A percentile compares a stretch with the other conserved stretches of the same genome.
Conservation (phyloP, 2,329 filamentous ascomycete species). For the Thelonectria blattea region DNA sequence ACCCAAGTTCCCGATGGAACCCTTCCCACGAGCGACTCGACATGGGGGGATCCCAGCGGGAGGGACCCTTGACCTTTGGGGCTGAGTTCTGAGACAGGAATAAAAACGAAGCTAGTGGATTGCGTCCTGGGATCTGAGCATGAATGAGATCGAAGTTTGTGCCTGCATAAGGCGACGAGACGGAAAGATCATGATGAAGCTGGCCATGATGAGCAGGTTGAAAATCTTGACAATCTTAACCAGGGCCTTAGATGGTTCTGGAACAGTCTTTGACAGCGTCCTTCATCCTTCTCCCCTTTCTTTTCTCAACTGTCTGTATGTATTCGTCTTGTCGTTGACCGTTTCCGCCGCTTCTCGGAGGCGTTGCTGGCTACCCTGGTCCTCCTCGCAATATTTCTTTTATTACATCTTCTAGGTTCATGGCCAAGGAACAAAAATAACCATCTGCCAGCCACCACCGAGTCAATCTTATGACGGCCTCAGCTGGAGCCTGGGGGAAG, state of each 20-base stretch:
- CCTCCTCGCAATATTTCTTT: not conserved
- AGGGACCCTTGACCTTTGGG: not conserved
- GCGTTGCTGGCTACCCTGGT: not conserved
- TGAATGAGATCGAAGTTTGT: not conserved
- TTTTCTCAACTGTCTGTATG: too few species aligned
- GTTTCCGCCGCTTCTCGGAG: not conserved
- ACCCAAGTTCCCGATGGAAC: conserved; percentile 29
- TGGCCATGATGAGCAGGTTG: too few species aligned
- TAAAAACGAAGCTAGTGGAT: not conserved
- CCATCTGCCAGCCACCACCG: not conserved
- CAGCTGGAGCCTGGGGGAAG: not conserved
- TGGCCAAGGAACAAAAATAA: not conserved
- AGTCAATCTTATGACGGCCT: not conserved
- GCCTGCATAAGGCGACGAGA: not conserved
- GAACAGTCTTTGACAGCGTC: too few species aligned
- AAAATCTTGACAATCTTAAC: not conserved
- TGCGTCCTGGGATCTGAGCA: not conserved
- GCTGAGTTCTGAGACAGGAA: conserved; percentile 18
- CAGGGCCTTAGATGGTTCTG: not conserved
- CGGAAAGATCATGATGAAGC: not conserved
- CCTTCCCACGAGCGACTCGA: conserved; percentile 27
- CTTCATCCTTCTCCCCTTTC: too few species aligned
- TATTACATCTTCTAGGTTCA: not conserved
- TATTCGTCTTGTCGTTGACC: not conserved
- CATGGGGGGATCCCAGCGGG: conserved; percentile 17